These are phyloP conservation scores for Beauveria varroae DNA, from an alignment of 2,329 filamentous ascomycete species.

Conservation along the genomic window DNA sequence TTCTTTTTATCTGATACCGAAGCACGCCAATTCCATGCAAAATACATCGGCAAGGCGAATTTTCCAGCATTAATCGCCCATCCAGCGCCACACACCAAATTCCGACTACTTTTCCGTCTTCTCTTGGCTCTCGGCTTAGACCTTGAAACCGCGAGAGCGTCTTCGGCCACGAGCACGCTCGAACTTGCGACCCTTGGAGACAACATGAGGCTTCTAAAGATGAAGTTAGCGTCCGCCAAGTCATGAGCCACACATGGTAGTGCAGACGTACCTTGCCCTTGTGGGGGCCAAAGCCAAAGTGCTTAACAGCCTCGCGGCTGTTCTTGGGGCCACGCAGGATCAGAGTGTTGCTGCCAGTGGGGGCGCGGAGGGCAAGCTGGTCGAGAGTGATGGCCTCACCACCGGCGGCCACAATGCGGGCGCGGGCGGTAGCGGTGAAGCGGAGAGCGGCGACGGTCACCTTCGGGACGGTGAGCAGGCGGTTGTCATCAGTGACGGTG, in stretches of 20 bases:
- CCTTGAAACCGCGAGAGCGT: conserved; percentile 99
- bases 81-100: conserved; percentile 14
- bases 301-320: conserved; percentile 93
- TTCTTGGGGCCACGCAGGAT: conserved; percentile 98
- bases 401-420: conserved; percentile 86
- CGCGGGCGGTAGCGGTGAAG: conserved; percentile 93
- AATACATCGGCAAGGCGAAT: conserved; percentile 27
- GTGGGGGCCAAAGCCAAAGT: conserved; percentile 98
- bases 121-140: conserved; percentile 53
- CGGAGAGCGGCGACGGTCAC: conserved; percentile 87
- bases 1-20: conserved; percentile 36
- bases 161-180: conserved; percentile 98
- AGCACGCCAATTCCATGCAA: conserved; percentile 40
- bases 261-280: conserved; percentile 72
- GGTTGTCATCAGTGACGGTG: conserved; percentile 97
- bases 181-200: conserved; percentile 99
- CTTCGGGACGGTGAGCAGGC: conserved; percentile 84
- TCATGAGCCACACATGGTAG: background rate
- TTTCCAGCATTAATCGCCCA: conserved; percentile 22
- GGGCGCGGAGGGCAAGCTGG: conserved; percentile 90
- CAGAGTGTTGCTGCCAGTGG: conserved; percentile 94
- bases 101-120: background rate
- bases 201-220: conserved; percentile 81
- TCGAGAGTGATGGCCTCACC: conserved; percentile 94
- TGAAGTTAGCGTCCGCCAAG: conserved; percentile 24